Evolutionary conservation across 208 protist species (phyloP).

Genomic region (Leishmania gerbilli): DNA sequence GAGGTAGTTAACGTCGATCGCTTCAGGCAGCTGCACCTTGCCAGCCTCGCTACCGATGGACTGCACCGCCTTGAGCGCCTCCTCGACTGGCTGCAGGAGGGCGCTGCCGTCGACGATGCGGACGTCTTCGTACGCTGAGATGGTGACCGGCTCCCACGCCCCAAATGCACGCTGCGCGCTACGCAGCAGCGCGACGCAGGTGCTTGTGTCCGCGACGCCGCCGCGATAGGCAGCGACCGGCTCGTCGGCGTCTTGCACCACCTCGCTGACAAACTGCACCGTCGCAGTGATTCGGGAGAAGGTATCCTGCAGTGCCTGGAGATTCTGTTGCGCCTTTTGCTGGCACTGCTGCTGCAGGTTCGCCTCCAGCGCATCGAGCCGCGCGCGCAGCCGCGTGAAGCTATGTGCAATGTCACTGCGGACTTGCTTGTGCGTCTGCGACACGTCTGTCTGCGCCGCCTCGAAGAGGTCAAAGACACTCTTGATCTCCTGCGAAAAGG

Average conservation of each 20-base stretch:
- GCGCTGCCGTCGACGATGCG: conserved; percentile 24
- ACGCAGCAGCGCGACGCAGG: conserved; percentile 48
- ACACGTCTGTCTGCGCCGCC: conserved; percentile 52
- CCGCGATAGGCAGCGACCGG: conserved; percentile 44
- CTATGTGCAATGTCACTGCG: conserved; percentile 39
- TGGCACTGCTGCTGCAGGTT: conserved; percentile 44
- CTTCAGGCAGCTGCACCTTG: conserved; percentile 68
- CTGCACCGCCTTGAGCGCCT: conserved; percentile 29
- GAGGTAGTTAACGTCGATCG: conserved; percentile 80
- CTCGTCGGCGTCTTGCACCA: conserved; percentile 41
- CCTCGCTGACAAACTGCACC: conserved; percentile 45
- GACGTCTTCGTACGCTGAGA: conserved; percentile 52
- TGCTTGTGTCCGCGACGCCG: conserved; percentile 36
- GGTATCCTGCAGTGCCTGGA: conserved; percentile 36
- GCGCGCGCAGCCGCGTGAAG: conserved; percentile 45
- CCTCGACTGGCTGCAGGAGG: conserved; percentile 44
- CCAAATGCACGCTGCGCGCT: conserved; percentile 55
- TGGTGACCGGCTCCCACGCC: conserved; percentile 49
- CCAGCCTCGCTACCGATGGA: conserved; percentile 26
- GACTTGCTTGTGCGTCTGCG: conserved; percentile 30
- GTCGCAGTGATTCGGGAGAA: conserved; percentile 37
- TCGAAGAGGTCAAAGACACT: conserved; percentile 60
- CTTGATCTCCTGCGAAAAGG: conserved; percentile 64
- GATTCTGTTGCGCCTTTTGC: conserved; percentile 28
- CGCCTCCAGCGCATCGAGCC: conserved; percentile 49